Conservation (phyloP, 371 early-diverging fungal genomes). For the Lichtheimia ramosa region DNA sequence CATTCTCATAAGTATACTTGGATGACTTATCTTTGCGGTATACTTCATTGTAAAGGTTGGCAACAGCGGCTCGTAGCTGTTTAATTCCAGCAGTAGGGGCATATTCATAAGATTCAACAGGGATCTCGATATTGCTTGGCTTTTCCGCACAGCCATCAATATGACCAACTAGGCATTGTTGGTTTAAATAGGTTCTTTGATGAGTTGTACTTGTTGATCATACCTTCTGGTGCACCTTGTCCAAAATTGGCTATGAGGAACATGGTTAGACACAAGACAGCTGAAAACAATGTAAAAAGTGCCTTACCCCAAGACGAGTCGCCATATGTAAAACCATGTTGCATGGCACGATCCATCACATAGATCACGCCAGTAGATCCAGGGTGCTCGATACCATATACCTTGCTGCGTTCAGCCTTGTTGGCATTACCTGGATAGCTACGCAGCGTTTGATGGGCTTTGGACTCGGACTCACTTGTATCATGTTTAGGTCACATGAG, state of each 20-base stretch:
- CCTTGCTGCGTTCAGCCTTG: conserved; percentile 8
- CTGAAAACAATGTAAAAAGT: background rate
- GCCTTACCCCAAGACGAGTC: conserved; percentile 36
- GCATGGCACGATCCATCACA: conserved; percentile 50
- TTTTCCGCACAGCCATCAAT: conserved; percentile 42
- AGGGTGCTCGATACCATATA: conserved; percentile 44
- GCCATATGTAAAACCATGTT: conserved; percentile 41
- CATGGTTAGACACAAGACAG: background rate
- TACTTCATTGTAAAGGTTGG: conserved; percentile 48
- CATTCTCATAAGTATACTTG: conserved; percentile 50
- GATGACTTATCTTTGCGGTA: conserved; percentile 40
- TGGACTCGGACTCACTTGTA: conserved; percentile 22
- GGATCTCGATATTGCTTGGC: conserved; percentile 26
- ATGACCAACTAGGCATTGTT: conserved; percentile 26
- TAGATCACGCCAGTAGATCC: conserved; percentile 52
- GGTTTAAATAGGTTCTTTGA: too few species aligned
- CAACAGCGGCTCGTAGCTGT: conserved; percentile 44
- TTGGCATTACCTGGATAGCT: conserved; percentile 25
- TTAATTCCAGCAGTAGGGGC: conserved; percentile 49
- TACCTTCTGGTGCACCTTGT: conserved; percentile 59
- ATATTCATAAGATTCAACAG: conserved; percentile 28
- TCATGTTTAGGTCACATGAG: too few species aligned
- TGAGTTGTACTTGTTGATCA: background rate
- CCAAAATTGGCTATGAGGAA: conserved; percentile 45
- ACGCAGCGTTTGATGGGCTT: conserved; percentile 21